Evolutionary conservation across 768 basidiomycete genomes (phyloP).

Genomic region (Hypsizygus marmoreus): DNA sequence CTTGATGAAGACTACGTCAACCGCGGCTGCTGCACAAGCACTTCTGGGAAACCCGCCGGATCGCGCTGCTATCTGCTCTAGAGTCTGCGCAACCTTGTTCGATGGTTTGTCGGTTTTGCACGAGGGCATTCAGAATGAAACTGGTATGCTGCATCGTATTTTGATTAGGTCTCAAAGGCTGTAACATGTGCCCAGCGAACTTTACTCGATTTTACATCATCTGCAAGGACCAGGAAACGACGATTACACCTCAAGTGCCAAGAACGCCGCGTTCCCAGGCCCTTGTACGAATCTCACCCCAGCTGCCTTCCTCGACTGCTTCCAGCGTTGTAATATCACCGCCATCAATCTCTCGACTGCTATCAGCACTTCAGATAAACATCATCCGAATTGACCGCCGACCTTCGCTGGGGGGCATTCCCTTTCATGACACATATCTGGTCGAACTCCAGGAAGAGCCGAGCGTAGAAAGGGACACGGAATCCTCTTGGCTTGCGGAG

Average conservation of each 20-base stretch:
- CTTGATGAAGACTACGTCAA: constrained; percentile 64
- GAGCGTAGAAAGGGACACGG: neutral
- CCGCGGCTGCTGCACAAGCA: constrained; percentile 66
- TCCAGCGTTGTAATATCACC: constrained; percentile 9
- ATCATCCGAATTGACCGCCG: constrained; percentile 64
- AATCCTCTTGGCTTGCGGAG: constrained; percentile 36
- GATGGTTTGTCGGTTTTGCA: constrained; percentile 60
- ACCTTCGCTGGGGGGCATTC: constrained; percentile 45
- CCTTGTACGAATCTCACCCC: constrained; percentile 30
- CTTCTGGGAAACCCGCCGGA: constrained; percentile 42
- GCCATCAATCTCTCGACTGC: constrained; percentile 26
- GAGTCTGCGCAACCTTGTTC: constrained; percentile 59
- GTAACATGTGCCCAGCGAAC: constrained; percentile 59
- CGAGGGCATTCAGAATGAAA: constrained; percentile 65
- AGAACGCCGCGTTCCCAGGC: constrained; percentile 24
- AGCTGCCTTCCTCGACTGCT: constrained; percentile 9
- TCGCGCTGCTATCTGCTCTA: constrained; percentile 77
- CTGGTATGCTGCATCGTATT: constrained; percentile 35
- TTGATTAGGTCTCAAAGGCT: neutral
- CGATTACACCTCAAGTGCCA: constrained; percentile 6
- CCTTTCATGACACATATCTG: constrained; percentile 66
- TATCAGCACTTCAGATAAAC: constrained; percentile 41
- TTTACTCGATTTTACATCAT: constrained; percentile 72
- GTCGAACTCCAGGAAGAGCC: constrained; percentile 49
- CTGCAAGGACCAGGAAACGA: constrained; percentile 33